Percentiles rank a stretch among this genome's conserved stretches.
Evolutionary conservation across 352 stramenopile species (phyloP).

Genomic region (Pythium volutum): DNA sequence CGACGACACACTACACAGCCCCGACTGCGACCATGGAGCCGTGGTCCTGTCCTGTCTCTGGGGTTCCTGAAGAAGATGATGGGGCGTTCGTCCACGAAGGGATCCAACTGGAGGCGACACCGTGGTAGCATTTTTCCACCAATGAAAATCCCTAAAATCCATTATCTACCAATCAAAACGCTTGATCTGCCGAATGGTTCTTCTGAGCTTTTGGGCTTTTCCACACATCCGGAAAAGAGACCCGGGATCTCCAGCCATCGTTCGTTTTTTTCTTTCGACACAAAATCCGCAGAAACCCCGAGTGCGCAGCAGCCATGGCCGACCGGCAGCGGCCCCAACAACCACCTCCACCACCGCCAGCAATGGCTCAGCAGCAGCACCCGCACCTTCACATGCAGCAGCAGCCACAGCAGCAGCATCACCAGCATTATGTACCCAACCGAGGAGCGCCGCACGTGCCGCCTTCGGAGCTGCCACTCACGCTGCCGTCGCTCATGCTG

Average conservation of each 20-base stretch:
- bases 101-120: slow-evolving; percentile 19
- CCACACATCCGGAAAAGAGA: background rate
- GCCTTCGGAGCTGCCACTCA: slow-evolving; percentile 9
- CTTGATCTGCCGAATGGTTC: background rate
- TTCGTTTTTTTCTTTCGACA: slow-evolving; percentile 5
- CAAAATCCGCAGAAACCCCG: background rate
- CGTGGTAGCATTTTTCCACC: slow-evolving; percentile 6
- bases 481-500: slow-evolving; percentile 24
- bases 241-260: slow-evolving; percentile 5
- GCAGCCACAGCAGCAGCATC: background rate
- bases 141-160: background rate
- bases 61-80: background rate
- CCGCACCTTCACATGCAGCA: slow-evolving; percentile 4
- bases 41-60: slow-evolving; percentile 6
- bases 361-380: background rate
- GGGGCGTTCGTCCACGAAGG: slow-evolving; percentile 8
- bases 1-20: slow-evolving; percentile 10
- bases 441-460: background rate
- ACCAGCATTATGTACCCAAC: background rate
- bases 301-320: slow-evolving; percentile 3
- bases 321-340: background rate
- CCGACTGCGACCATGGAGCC: background rate
- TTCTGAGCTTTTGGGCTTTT: slow-evolving; percentile 10
- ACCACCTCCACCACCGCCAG: no score
- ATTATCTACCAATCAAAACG: background rate